Evolutionary conservation across 768 basidiomycete species (phyloP).

Genomic region (Mycena venus): DNA sequence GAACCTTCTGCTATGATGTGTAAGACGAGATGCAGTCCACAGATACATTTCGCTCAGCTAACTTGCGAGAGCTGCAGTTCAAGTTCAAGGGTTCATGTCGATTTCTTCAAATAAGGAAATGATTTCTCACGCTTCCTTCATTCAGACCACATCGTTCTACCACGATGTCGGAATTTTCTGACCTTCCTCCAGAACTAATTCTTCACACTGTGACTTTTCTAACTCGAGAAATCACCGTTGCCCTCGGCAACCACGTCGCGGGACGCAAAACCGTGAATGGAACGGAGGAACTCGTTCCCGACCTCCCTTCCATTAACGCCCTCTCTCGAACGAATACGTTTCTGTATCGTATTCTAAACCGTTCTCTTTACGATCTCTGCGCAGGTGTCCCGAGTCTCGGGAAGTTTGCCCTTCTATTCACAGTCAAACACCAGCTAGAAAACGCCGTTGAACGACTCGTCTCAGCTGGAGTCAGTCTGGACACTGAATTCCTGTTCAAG

Average conservation of each 20-base stretch:
- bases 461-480: not conserved
- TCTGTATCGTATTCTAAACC: not conserved
- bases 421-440: not conserved
- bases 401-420: not conserved
- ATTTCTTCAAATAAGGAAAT: too few species aligned
- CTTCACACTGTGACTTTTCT: not conserved
- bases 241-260: not conserved
- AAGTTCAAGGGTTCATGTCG: too few species aligned
- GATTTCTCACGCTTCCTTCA: too few species aligned
- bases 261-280: too few species aligned
- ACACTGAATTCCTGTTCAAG: not conserved
- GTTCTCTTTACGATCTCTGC: not conserved
- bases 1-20: too few species aligned
- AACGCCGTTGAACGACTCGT: not conserved
- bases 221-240: not conserved
- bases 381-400: not conserved
- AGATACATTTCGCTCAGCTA: too few species aligned
- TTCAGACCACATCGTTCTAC: too few species aligned
- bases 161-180: too few species aligned
- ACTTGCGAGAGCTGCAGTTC: too few species aligned
- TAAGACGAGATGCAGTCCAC: too few species aligned
- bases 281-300: not conserved
- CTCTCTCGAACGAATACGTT: not conserved
- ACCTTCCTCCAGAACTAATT: not conserved
- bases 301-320: slow-evolving; percentile 2